Conservation (phyloP, 768 basidiomycete species). For the Leucocoprinus sp. region DNA sequence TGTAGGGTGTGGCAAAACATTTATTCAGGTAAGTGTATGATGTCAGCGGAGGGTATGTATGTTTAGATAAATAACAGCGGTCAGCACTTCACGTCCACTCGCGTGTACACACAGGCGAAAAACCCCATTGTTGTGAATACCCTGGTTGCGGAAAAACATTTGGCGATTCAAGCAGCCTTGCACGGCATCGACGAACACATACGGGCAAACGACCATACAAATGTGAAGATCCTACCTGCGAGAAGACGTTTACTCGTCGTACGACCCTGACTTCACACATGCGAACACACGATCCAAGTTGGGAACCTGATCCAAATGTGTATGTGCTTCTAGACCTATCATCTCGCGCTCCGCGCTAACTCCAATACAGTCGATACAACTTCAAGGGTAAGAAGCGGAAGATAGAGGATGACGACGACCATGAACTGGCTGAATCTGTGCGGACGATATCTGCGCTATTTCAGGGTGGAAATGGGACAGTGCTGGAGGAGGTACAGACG, state of each 20-base stretch:
- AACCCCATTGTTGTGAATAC: constrained; percentile 87
- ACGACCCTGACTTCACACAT: constrained; percentile 83
- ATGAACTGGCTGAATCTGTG: constrained; percentile 63
- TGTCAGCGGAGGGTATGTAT: background rate
- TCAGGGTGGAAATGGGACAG: constrained; percentile 33
- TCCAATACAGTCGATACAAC: constrained; percentile 53
- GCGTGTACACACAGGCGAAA: constrained; percentile 89
- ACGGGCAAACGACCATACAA: constrained; percentile 83
- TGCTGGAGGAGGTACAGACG: constrained; percentile 21
- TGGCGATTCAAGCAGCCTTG: constrained; percentile 86
- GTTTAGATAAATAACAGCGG: constrained; percentile 39
- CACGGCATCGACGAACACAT: constrained; percentile 84
- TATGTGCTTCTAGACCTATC: constrained; percentile 28
- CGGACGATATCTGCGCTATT: constrained; percentile 69
- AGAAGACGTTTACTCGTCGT: constrained; percentile 82
- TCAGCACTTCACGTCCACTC: constrained; percentile 85
- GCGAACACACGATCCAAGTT: constrained; percentile 78
- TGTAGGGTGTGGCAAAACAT: constrained; percentile 76
- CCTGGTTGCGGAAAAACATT: constrained; percentile 83
- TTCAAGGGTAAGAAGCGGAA: constrained; percentile 70
- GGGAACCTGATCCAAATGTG: constrained; percentile 82
- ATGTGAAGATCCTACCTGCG: constrained; percentile 74
- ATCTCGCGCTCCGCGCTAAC: constrained; percentile 15
- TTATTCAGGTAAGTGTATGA: constrained; percentile 64
- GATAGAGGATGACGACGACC: constrained; percentile 52